Evolutionary conservation across 352 stramenopile species (phyloP), one percentile per base, ranked within the genome.

Genomic region (Halophytophthora polymorphica): DNA sequence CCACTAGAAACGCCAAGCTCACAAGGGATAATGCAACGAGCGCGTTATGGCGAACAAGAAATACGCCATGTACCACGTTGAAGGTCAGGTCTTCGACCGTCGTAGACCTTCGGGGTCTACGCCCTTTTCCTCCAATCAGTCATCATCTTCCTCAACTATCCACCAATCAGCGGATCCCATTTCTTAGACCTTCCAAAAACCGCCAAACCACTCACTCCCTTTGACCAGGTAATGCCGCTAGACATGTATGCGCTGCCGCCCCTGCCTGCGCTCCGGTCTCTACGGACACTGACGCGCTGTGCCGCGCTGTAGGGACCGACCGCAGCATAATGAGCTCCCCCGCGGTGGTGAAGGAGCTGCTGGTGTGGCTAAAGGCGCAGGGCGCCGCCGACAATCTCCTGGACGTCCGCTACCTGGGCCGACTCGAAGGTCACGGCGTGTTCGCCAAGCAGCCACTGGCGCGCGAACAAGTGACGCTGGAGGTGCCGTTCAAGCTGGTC

Each of bases 401-500:
- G 50, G 50, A 78, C 28, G 73, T 84, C 35, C 53, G 57, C 18
- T 81, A 79, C 50, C 38, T 79, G 6, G 56, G 62, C 22, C 51
- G 58, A 33, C 46, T 65, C 23, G 66, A 85, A 60, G 74, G 74
- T 18, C 61, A 83, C 42, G 71, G 71, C 15, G 71, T 85, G 7
- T 77, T 79, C 45, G 69, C 74, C 2, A 69, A 66, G 29, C 59
- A 78, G 47, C 15, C 45, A 11, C 46, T 85, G n/a, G 7, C 19
- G 2, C 19, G 52, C 38, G 63, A 60, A 40, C 58, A 85, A 64
- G 54, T 69, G 39, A 83, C 74, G 35, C 36, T 86, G 12, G 60
- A 64, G 34, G 57, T 86, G 37, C 72, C 75, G 8, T 86, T 80
- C 42, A 55, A 66, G 36, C 55, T 86, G 18, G 79, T 60, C 6